phyloP scores from a whole-genome alignment of 345 rosid genomes.

The rapeseed (Brassica napus) region DNA sequence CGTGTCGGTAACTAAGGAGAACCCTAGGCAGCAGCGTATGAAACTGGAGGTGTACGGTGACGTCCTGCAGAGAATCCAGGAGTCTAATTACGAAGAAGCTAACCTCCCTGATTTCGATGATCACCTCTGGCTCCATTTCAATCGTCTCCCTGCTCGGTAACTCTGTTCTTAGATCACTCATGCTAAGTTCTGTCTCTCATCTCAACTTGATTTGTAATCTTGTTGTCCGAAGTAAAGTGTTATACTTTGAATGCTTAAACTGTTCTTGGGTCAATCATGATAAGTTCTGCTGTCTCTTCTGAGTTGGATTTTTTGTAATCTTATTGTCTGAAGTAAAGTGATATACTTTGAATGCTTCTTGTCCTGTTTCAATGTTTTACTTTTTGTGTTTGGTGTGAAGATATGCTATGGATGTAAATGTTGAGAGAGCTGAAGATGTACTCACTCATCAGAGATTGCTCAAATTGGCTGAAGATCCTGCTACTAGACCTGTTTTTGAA shows the following conservation, averaged over 20 bases:
- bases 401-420: conserved; percentile 92
- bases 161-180: background rate
- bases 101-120: conserved; percentile 77
- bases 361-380: no score
- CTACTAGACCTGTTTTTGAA: conserved; percentile 77
- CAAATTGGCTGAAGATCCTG: conserved; percentile 73
- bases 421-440: conserved; percentile 96
- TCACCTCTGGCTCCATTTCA: conserved; percentile 96
- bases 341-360: no score
- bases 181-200: background rate
- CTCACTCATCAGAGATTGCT: conserved; percentile 76
- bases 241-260: no score
- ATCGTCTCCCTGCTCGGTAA: conserved; percentile 96
- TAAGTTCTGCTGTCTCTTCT: background rate
- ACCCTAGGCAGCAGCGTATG: conserved; percentile 70
- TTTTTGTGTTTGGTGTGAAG: conserved; percentile 16
- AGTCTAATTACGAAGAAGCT: conserved; percentile 71
- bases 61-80: conserved; percentile 72
- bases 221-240: no score
- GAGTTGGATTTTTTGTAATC: no score
- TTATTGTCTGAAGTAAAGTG: no score
- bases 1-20: conserved; percentile 48
- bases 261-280: background rate
- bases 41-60: conserved; percentile 86
- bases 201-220: no score